A percentile compares a stretch with the other conserved stretches of the same genome.
phyloP scores from a whole-genome alignment of 2,329 filamentous ascomycete genomes.

The Colletotrichum gigasporum region DNA sequence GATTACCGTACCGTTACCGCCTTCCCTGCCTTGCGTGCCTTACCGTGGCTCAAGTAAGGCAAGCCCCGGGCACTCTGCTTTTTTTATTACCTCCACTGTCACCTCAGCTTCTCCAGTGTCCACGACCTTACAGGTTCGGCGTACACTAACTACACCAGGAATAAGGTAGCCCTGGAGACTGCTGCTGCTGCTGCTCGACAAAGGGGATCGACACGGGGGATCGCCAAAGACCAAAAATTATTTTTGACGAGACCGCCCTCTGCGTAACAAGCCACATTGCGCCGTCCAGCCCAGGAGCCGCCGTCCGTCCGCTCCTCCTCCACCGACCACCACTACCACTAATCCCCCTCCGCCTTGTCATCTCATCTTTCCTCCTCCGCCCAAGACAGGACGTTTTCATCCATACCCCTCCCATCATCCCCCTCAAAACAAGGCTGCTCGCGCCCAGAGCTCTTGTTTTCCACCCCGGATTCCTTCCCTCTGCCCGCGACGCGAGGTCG shows the following conservation, averaged over 20 bases:
- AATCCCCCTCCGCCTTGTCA: background rate
- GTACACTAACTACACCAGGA: background rate
- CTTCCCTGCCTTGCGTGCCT: background rate
- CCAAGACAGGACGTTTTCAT: background rate
- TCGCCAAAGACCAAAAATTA: background rate
- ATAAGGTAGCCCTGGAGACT: background rate
- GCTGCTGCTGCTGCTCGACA: background rate
- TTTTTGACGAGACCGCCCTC: slow-evolving; percentile 17
- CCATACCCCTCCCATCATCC: background rate
- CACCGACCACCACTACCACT: background rate
- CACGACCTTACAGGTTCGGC: background rate
- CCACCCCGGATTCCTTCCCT: too few relatives aligned
- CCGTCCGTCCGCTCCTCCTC: background rate
- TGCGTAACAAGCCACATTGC: slow-evolving; percentile 21
- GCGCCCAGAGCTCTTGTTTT: background rate
- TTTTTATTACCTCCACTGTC: background rate
- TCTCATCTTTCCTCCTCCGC: slow-evolving; percentile 3
- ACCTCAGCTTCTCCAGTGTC: background rate
- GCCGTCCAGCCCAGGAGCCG: slow-evolving; percentile 21
- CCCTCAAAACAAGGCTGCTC: background rate
- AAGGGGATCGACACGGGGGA: background rate
- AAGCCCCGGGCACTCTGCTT: background rate
- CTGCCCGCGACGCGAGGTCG: background rate
- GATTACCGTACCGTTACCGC: too few relatives aligned
- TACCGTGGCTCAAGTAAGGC: background rate